Conservation (phyloP, 768 basidiomycete genomes). For the Naganishia onofrii region DNA sequence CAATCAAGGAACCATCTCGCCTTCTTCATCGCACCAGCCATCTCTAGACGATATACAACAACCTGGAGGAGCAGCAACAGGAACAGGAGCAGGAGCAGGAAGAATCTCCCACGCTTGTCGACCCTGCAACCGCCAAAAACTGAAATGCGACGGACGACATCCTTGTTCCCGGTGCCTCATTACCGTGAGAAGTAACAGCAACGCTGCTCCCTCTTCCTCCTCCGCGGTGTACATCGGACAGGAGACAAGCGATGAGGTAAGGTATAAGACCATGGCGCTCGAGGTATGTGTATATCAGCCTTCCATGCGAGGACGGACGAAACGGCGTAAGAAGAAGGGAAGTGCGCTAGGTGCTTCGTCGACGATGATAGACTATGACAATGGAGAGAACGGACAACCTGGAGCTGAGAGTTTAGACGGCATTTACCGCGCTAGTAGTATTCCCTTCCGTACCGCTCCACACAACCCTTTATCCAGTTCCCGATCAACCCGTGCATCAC, state of each 20-base stretch:
- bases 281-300: conserved; percentile 37
- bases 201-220: not conserved
- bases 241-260: not conserved
- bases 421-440: too few relatives aligned
- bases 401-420: too few relatives aligned
- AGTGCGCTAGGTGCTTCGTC: not conserved
- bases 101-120: conserved; percentile 6
- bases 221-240: not conserved
- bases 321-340: conserved; percentile 7
- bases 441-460: too few relatives aligned
- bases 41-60: too few relatives aligned
- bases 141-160: conserved; percentile 34
- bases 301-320: conserved; percentile 38
- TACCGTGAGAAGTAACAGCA: not conserved
- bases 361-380: conserved; percentile 18
- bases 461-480: too few relatives aligned
- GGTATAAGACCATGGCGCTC: not conserved
- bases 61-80: not conserved
- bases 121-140: not conserved
- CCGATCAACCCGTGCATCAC: too few relatives aligned
- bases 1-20: too few relatives aligned
- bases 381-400: too few relatives aligned
- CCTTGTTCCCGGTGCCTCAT: conserved; percentile 39
- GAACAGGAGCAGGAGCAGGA: not conserved
- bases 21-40: too few relatives aligned